A percentile compares a stretch with the other conserved stretches of the same genome.
Evolutionary conservation across 1,284 basidiomycete genomes (phyloP).

Genomic region (Ganoderma meredithae): DNA sequence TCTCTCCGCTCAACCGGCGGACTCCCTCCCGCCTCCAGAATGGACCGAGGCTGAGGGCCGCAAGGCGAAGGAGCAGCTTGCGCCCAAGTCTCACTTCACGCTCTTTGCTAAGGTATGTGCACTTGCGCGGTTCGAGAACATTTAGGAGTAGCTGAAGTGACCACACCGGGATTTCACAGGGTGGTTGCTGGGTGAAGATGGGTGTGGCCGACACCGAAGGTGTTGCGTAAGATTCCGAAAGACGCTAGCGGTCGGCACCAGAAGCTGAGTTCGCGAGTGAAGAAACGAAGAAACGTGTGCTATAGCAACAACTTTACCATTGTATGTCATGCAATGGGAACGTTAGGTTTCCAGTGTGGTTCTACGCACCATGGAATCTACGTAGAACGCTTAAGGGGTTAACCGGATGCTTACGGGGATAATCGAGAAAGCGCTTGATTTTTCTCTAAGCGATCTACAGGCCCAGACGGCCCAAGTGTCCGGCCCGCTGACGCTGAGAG

Average conservation of each 20-base stretch:
- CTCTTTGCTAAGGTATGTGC: constrained; percentile 47
- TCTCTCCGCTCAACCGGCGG: constrained; percentile 30
- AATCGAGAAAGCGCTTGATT: too few relatives aligned
- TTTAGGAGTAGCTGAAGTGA: not conserved
- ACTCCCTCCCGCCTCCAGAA: constrained; percentile 31
- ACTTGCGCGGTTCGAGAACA: not conserved
- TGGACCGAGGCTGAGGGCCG: constrained; percentile 28
- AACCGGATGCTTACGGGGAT: too few relatives aligned
- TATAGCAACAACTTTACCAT: not conserved
- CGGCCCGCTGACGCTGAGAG: too few relatives aligned
- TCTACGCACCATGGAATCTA: too few relatives aligned
- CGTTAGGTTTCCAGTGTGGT: too few relatives aligned
- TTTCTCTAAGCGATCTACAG: too few relatives aligned
- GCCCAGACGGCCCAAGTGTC: too few relatives aligned
- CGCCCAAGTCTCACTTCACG: constrained; percentile 35
- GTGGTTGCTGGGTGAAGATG: constrained; percentile 42
- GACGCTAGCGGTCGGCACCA: not conserved
- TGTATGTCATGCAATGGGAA: not conserved
- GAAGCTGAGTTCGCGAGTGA: not conserved
- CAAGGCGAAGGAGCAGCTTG: constrained; percentile 33
- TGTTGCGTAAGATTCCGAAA: constrained; percentile 5
- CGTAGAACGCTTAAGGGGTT: too few relatives aligned
- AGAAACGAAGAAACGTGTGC: not conserved
- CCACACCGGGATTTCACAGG: constrained; percentile 22
- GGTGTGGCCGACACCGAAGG: constrained; percentile 12